Percentiles rank a stretch among this genome's conserved stretches.
Conservation (phyloP, 2,329 filamentous ascomycete genomes). For the Boeremia lycopersici region DNA sequence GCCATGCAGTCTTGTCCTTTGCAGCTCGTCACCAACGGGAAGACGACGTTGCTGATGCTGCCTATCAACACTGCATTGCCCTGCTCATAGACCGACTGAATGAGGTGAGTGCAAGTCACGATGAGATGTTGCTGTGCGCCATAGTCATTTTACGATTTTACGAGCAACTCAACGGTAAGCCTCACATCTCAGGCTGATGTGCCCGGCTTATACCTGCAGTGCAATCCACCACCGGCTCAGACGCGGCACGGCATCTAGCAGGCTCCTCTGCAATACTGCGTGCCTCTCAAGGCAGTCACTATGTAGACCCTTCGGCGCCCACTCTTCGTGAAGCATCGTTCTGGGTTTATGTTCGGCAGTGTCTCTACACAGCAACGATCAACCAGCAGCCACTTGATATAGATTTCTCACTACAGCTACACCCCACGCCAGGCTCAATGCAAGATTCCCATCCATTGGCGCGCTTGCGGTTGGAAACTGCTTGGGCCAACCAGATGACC, state of each 20-base stretch:
- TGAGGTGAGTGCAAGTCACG: constrained; percentile 32
- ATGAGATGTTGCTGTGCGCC: constrained; percentile 37
- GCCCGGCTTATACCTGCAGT: constrained; percentile 23
- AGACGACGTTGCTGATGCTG: constrained; percentile 23
- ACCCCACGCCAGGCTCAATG: constrained; percentile 30
- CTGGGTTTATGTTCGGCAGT: constrained; percentile 44
- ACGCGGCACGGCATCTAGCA: constrained; percentile 37
- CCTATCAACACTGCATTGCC: constrained; percentile 38
- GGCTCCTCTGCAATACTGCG: constrained; percentile 41
- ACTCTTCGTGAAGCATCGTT: constrained; percentile 42
- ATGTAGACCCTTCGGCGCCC: constrained; percentile 40
- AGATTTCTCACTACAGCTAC: constrained; percentile 35
- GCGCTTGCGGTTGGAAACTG: constrained; percentile 36
- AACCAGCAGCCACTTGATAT: constrained; percentile 40
- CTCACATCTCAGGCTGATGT: background rate
- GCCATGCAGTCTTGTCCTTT: constrained; percentile 38
- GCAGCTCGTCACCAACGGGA: constrained; percentile 36
- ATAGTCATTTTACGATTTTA: constrained; percentile 43
- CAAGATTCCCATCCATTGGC: constrained; percentile 33
- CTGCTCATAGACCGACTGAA: constrained; percentile 40
- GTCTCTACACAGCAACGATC: constrained; percentile 41
- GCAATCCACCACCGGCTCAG: constrained; percentile 33
- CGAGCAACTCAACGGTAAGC: constrained; percentile 39
- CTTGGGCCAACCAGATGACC: constrained; percentile 43
- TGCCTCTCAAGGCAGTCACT: constrained; percentile 34